Evolutionary conservation across 768 basidiomycete genomes (phyloP), one percentile per base, ranked within the genome.

Genomic region (Candolleomyces efflorescens): DNA sequence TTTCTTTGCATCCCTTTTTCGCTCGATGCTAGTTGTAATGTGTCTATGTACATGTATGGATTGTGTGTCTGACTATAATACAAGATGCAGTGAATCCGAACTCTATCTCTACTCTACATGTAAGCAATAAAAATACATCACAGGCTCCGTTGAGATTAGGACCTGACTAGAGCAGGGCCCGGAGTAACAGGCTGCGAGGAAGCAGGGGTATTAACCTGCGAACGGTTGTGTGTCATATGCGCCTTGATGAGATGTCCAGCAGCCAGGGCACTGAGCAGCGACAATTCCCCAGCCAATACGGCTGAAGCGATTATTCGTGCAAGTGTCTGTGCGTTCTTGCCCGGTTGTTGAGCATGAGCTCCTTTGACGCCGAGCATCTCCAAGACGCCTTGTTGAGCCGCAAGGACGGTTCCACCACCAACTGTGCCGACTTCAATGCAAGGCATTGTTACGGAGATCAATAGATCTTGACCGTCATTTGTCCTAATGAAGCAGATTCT

Each of bases 401-500:
- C 83, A 51, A 99, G 87, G 37, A 96, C 83, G 2, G 96, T 98
- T 24, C 97, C 97, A 37, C 97, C 97, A 38, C 96, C 97, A 53
- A 99, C 87, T 39, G 97, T 98, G 43, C 97, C 97, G 24, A 98
- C 96, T 74, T 99, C 97, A 69, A 99, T 94, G 26, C 89, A 97
- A 20, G 96, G 97, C 97, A 99, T 98, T 7, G 94, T 87, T 53
- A 95, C 79, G 0, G 95, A 94, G 76, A 98, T 85, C 53, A 98
- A 81, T 1, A 98, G 80, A 68, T 98, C 97, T 64, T 92, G 78
- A 51, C 90, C 93, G 62, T 88, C 82, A 72, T 98, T 97, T n/a
- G 82, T 88, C 58, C 92, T 95, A 20, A 15, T 26, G 27, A 17
- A 62, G 24, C 5, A 22, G 3, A 54, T 51, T 57, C 20, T 63